A percentile compares a stretch with the other conserved stretches of the same genome.
Conservation (phyloP, 805 yeast species). For the Yarrowia sp. region DNA sequence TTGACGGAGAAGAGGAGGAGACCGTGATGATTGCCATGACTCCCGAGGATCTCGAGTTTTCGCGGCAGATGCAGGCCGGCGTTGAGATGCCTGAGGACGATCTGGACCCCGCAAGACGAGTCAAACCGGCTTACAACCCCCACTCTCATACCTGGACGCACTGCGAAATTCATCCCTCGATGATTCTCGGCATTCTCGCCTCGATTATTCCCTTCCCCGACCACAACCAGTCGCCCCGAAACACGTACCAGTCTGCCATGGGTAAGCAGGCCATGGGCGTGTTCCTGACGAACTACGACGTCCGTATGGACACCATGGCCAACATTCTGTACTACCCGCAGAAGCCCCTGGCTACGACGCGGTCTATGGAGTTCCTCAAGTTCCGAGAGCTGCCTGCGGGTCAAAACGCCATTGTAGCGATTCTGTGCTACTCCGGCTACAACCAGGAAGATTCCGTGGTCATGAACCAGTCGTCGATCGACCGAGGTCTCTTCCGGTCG, state of each 20-base stretch:
- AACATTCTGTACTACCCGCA: constrained; percentile 96
- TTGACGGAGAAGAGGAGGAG: constrained; percentile 99
- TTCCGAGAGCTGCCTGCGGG: constrained; percentile 99
- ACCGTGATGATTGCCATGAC: constrained; percentile 98
- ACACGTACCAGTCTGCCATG: constrained; percentile 99
- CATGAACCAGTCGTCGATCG: constrained; percentile 98
- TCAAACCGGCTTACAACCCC: constrained; percentile 62
- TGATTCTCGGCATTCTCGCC: constrained; percentile 98
- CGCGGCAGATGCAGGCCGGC: constrained; percentile 45
- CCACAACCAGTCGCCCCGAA: constrained; percentile 99
- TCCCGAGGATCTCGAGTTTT: constrained; percentile 87
- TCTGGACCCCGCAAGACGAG: constrained; percentile 77
- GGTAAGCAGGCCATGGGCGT: constrained; percentile 99
- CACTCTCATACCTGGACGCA: constrained; percentile 88
- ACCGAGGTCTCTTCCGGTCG: constrained; percentile 93
- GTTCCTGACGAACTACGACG: constrained; percentile 87
- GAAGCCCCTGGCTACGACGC: constrained; percentile 95
- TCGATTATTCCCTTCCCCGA: constrained; percentile 99
- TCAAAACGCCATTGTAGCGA: constrained; percentile 97
- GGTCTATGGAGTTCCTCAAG: constrained; percentile 95
- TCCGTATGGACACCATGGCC: constrained; percentile 99
- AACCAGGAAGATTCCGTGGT: constrained; percentile 99
- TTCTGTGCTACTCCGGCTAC: constrained; percentile 96
- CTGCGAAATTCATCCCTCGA: constrained; percentile 98
- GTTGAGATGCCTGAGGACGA: constrained; percentile 44